Evolutionary conservation across 2,329 filamentous ascomycete species (phyloP), one percentile per base, ranked within the genome.

Genomic region (Xylaria arbuscula): DNA sequence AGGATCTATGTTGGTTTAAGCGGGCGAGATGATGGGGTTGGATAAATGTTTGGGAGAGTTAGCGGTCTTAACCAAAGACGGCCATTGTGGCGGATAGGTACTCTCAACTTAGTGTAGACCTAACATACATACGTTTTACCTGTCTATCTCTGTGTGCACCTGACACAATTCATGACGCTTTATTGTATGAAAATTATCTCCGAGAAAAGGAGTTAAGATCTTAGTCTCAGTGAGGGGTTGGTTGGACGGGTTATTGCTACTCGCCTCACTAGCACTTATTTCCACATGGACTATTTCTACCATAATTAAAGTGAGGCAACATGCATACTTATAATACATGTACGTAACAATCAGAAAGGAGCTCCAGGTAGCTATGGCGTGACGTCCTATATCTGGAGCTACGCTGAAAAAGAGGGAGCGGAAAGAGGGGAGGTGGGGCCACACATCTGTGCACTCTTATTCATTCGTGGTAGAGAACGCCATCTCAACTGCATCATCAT

Each of bases 31-130:
- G n/a, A 38, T 24, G n/a, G 38, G 24, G 19, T 13, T 53, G 32
- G 24, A 48, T 32, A 57, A 48, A 48, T 58, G 53, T 19, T 62
- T 62, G 36, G 34, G 32, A 24, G 56, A 59, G 10, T 32, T 17
- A n/a, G 28, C 2, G 28, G 28, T 28, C 28, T 45, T 4, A n/a
- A 38, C 40, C 13, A 54, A 55, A 56, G 57, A 61, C 24, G 51
- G n/a, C 40, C 9, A 38, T 38, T 13, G 42, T 55, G 48, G 62
- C 19, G 19, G 54, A 58, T n/a, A 60, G 28, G 54, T 66, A 56
- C 64, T 67, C 67, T 57, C 67, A 60, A 64, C 67, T 69, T 67
- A 56, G 24, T 69, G 63, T 69, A 69, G 47, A 63, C 19, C 48
- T 60, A 48, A 60, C 11, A 34, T 15, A 38, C 28, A 45, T 50